Evolutionary conservation across 345 rosid genomes (phyloP), one percentile per base, ranked within the genome.

Genomic region (Firmiana major): DNA sequence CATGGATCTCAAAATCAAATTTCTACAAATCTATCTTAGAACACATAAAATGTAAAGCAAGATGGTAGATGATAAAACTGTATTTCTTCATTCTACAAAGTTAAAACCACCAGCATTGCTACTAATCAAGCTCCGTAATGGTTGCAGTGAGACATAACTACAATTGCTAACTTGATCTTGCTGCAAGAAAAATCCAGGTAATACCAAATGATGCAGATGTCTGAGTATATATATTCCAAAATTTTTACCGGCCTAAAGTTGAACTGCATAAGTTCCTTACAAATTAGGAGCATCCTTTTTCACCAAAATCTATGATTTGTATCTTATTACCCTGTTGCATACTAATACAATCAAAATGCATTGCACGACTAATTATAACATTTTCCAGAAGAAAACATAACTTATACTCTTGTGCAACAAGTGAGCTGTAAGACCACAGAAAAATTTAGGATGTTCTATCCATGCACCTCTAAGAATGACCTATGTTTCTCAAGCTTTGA

Each of bases 371-470:
- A 62, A 55, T 19, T 38, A 45, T 3, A 63, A 46, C 51, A 73
- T 69, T 73, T 53, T 64, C 22, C 69, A 31, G 46, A 34, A 84
- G 22, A 64, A 36, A 58, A 42, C 22, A 58, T 73, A 45, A 38
- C 9, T 12, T 21, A 22, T 19, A 21, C 22, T 45, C 22, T 16
- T 28, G 46, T 64, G 51, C 63, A 53, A 72, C 31, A 51, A 28
- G 5, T 24, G 2, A n/a, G 63, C 11, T n/a, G 28, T 36, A 72
- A 8, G 60, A 26, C 0, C n/a, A 54, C 22, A 26, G 1, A 34
- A 1, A 42, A 46, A 48, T 28, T 51, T 16, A 70, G 21, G 31
- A 0, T 12, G 1, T 34, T 31, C 49, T n/a, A 72, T 13, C 12
- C 19, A 21, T 19, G 75, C 43, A 38, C 49, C 19, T 34, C 34